Evolutionary conservation across 768 basidiomycete species (phyloP), one percentile per base, ranked within the genome.

Genomic region (Boletus pseudo-olivaceus): DNA sequence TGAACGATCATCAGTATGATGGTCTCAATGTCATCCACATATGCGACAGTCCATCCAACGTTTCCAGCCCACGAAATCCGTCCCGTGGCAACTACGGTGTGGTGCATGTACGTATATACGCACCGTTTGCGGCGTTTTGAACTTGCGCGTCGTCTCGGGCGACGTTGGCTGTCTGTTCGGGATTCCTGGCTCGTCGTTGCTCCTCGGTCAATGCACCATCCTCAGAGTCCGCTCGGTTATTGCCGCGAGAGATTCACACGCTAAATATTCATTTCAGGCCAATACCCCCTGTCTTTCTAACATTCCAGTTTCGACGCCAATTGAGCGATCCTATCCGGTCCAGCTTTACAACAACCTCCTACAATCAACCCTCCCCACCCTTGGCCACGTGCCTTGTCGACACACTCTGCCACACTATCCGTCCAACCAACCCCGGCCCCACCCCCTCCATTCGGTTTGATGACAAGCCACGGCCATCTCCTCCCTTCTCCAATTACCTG

Each of bases 401-500:
- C 54, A 10, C 69, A 52, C 4, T 55, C 41, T 1, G 53, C 57
- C 9, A 81, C 57, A 27, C 65, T 56, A 23, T 63, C 50, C 7
- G 73, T 77, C 79, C 79, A 82, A 37, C 32, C 60, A 29, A 43
- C 30, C 17, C 29, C 49, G 2, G 49, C 7, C 1, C 73, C 64
- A 44, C 82, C 83, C 4, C 84, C 83, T 7, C 84, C 83, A 60
- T 90, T 88, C 6, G 90, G 89, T 62, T 90, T 88, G 23, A 92
- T 57, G 6, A 90, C 77, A 10, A 92, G 71, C 74, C 67, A 84
- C 7, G 80, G 81, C 57, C 60, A 66, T 47, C 26, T 27, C 47
- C 30, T 44, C 37, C 54, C 49, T n/a, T 48, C 47, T n/a, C 50
- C 53, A 20, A 57, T 35, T 17, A 56, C 51, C 51, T 51, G 47